Evolutionary conservation across 2,329 filamentous ascomycete species (phyloP), one percentile per base, ranked within the genome.

Genomic region (Hypoxylon sp.): DNA sequence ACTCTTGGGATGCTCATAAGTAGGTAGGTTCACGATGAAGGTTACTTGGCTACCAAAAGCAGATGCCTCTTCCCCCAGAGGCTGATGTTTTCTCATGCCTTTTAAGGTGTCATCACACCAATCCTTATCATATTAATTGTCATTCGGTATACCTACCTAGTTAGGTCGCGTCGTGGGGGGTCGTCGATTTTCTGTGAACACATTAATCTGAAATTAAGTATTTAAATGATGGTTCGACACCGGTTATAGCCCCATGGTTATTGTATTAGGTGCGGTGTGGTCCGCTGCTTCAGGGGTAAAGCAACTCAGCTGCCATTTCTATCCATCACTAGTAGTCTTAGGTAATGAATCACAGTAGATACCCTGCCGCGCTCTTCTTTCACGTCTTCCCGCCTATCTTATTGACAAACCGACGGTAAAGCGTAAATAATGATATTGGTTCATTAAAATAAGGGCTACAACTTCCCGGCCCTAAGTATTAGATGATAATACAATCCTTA

Each of bases 61-160:
- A 32, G 50, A 57, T 23, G 19, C 43, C 19, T 53, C 28, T 13
- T 36, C 25, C 56, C 56, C 49, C 45, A 49, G 32, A 49, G 32
- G 13, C 41, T 61, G 19, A 38, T 56, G 13, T 46, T 11, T 50
- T 36, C 50, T 58, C 28, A 23, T n/a, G 34, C 45, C 23, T 60
- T 53, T 41, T 17, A 19, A 46, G 21, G 19, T 53, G 19, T 28
- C 30, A 51, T 57, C 36, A 21, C 23, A 62, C 14, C 4, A 58
- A 50, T 41, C 36, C 25, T 52, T 48, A 48, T 41, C 17, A 67
- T 62, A 62, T 63, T 62, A 58, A 59, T 57, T 41, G 38, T 17
- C 13, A 45, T 32, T 28, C 57, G 45, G 53, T 19, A 53, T 57
- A 50, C 32, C 19, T 43, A 30, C 28, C 28, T 9, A 30, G 28